Evolutionary conservation across 495 filamentous ascomycete genomes (phyloP).

Genomic region (Penicillium maclennaniae): DNA sequence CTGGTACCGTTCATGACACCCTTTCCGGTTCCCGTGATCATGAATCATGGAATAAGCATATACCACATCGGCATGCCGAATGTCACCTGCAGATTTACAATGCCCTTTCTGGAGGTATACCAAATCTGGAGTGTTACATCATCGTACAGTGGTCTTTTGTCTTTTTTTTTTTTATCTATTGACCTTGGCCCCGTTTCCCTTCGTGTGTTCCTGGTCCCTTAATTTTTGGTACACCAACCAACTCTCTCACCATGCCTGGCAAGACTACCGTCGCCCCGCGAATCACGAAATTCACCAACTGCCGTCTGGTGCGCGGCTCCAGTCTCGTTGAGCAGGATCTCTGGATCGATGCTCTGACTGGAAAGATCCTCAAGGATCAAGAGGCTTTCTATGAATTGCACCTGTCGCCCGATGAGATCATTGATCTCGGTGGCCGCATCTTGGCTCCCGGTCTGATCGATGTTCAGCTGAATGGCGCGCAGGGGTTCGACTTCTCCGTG

Average conservation of each 20-base stretch:
- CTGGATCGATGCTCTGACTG: slow-evolving; percentile 71
- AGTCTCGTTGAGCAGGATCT: slow-evolving; percentile 66
- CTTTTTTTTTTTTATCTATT: slow-evolving; percentile 4
- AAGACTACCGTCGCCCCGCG: slow-evolving; percentile 36
- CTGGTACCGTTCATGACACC: neutral
- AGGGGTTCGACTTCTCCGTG: slow-evolving; percentile 82
- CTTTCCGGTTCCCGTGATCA: neutral
- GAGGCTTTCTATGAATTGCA: slow-evolving; percentile 70
- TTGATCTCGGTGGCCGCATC: slow-evolving; percentile 76
- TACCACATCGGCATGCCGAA: slow-evolving; percentile 30
- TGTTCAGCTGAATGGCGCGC: slow-evolving; percentile 80
- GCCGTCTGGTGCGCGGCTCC: slow-evolving; percentile 61
- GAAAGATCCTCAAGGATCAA: slow-evolving; percentile 72
- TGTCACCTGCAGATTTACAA: slow-evolving; percentile 13
- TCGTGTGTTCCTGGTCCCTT: neutral
- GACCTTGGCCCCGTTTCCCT: slow-evolving; percentile 2
- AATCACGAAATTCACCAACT: slow-evolving; percentile 83
- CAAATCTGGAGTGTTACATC: slow-evolving; percentile 24
- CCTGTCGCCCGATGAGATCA: slow-evolving; percentile 45
- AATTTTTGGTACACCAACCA: neutral
- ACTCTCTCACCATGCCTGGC: slow-evolving; percentile 31
- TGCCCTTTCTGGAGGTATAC: neutral
- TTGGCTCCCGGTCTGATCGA: slow-evolving; percentile 80
- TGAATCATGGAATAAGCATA: neutral
- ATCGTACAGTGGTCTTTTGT: slow-evolving; percentile 13